Evolutionary conservation across 805 yeast genomes (phyloP).

Genomic region (Zygoascus flipseniorum): DNA sequence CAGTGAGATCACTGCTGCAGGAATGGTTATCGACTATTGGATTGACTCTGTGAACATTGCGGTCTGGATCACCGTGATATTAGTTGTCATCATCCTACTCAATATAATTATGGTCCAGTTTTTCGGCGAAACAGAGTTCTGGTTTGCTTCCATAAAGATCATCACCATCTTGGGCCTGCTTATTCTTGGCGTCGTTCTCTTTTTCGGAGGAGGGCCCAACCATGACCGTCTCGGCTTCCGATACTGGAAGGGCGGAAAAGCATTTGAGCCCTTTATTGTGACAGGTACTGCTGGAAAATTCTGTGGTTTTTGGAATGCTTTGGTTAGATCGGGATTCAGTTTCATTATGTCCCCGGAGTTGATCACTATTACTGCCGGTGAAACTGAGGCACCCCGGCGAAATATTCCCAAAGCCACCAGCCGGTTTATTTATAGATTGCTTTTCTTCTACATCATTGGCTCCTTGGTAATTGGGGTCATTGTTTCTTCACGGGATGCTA

Average conservation of each 20-base stretch:
- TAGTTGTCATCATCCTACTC: constrained; percentile 35
- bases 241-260: constrained; percentile 39
- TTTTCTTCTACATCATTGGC: constrained; percentile 58
- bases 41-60: constrained; percentile 36
- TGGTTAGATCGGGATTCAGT: constrained; percentile 62
- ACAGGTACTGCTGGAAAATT: constrained; percentile 54
- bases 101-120: constrained; percentile 44
- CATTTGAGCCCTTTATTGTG: constrained; percentile 42
- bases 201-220: constrained; percentile 47
- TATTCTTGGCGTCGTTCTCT: constrained; percentile 42
- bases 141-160: constrained; percentile 56
- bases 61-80: constrained; percentile 45
- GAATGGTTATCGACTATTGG: constrained; percentile 49
- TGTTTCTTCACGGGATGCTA: constrained; percentile 57
- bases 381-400: constrained; percentile 67
- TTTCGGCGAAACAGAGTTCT: constrained; percentile 51
- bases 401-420: constrained; percentile 72
- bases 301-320: constrained; percentile 51
- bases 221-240: constrained; percentile 48
- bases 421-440: constrained; percentile 63
- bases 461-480: constrained; percentile 66
- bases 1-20: constrained; percentile 59
- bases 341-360: constrained; percentile 71
- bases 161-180: constrained; percentile 58
- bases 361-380: constrained; percentile 82